phyloP scores from a whole-genome alignment of 495 filamentous ascomycete species.

The Penicillium tannophilum region DNA sequence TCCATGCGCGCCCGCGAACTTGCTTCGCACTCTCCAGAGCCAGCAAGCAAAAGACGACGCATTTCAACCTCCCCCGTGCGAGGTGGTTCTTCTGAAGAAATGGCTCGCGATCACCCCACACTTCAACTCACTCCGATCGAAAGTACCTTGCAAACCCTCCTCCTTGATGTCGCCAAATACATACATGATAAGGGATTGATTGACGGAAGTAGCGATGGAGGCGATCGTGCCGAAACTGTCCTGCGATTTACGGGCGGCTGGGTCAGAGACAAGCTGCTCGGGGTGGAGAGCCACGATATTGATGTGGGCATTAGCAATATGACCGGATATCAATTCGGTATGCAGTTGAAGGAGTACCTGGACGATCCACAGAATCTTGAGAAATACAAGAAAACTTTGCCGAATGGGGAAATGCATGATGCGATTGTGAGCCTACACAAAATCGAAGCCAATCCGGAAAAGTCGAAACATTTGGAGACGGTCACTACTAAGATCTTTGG shows the following conservation, averaged over 20 bases:
- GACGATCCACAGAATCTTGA: constrained; percentile 56
- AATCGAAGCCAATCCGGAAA: constrained; percentile 89
- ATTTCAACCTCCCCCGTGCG: constrained; percentile 26
- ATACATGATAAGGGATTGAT: constrained; percentile 57
- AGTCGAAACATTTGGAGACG: constrained; percentile 96
- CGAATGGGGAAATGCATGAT: constrained; percentile 36
- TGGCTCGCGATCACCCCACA: constrained; percentile 33
- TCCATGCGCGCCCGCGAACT: constrained; percentile 36
- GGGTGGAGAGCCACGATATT: constrained; percentile 81
- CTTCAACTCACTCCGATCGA: constrained; percentile 69
- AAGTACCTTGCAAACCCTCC: constrained; percentile 64
- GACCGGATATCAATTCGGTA: constrained; percentile 84
- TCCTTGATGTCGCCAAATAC: constrained; percentile 73
- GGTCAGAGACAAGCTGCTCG: constrained; percentile 95
- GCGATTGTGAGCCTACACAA: constrained; percentile 62
- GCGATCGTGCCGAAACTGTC: constrained; percentile 30
- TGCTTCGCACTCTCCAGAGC: constrained; percentile 25
- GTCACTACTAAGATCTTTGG: constrained; percentile 84
- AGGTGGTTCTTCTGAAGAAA: constrained; percentile 19
- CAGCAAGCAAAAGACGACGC: constrained; percentile 38
- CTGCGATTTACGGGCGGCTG: constrained; percentile 96
- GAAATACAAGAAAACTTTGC: constrained; percentile 45
- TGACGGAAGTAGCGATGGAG: constrained; percentile 34
- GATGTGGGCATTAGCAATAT: constrained; percentile 94
- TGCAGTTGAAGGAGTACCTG: constrained; percentile 62